Evolutionary conservation across 805 yeast species (phyloP).

Genomic region (Candida palmyrensis): DNA sequence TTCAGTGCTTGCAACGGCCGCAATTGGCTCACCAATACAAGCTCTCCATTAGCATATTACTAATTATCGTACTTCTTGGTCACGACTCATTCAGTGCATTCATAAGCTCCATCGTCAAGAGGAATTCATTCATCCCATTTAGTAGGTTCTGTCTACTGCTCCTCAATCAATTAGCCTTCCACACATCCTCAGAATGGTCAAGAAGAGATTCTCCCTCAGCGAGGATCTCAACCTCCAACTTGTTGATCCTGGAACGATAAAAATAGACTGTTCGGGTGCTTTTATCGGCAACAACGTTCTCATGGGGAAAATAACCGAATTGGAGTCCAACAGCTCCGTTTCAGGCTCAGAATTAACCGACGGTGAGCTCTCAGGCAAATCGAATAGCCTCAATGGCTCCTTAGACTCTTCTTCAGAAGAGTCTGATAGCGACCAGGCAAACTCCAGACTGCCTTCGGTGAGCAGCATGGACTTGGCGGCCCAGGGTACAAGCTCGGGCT

Average conservation of each 20-base stretch:
- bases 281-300: constrained; percentile 40
- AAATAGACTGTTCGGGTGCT: constrained; percentile 42
- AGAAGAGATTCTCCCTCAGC: constrained; percentile 2
- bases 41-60: too few species aligned
- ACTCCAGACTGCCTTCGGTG: constrained; percentile 4
- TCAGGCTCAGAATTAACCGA: not conserved
- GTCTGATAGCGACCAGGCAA: constrained; percentile 3
- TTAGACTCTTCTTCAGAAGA: constrained; percentile 5
- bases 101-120: too few species aligned
- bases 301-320: constrained; percentile 16
- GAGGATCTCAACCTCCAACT: constrained; percentile 16
- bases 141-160: too few species aligned
- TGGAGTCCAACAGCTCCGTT: constrained; percentile 2
- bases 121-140: too few species aligned
- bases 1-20: too few species aligned
- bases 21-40: too few species aligned
- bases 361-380: not conserved
- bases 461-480: not conserved
- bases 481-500: not conserved
- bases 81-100: too few species aligned
- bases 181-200: too few species aligned
- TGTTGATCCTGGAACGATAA: constrained; percentile 32
- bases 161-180: too few species aligned
- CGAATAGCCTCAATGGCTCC: not conserved
- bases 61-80: too few species aligned